Evolutionary conservation across 2,329 filamentous ascomycete species (phyloP).

Genomic region (Penicillium sp.): DNA sequence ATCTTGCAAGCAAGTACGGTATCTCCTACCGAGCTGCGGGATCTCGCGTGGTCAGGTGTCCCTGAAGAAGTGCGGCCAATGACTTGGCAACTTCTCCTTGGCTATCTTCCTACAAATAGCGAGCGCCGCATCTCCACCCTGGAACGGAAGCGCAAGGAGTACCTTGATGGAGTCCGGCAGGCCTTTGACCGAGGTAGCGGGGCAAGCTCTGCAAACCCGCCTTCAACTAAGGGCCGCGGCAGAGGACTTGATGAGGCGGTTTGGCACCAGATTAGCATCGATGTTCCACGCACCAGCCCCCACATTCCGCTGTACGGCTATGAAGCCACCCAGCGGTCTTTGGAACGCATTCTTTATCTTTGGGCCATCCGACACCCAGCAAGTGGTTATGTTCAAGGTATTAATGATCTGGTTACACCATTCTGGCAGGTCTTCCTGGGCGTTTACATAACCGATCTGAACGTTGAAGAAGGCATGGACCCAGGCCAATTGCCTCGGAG

Average conservation of each 20-base stretch:
- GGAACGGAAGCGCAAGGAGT: constrained; percentile 93
- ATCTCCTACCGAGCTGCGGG: constrained; percentile 75
- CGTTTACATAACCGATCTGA: constrained; percentile 88
- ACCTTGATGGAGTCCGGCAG: constrained; percentile 81
- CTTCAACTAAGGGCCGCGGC: constrained; percentile 52
- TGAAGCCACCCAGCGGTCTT: constrained; percentile 88
- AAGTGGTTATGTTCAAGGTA: constrained; percentile 96
- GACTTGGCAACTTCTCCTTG: constrained; percentile 96
- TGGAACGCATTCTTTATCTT: constrained; percentile 93
- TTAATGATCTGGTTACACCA: constrained; percentile 95
- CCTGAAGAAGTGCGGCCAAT: constrained; percentile 95
- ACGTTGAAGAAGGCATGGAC: constrained; percentile 94
- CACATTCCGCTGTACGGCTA: constrained; percentile 94
- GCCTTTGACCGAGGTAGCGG: constrained; percentile 58
- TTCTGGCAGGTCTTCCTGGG: constrained; percentile 98
- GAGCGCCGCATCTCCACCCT: constrained; percentile 86
- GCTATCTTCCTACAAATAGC: constrained; percentile 94
- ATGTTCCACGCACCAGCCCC: constrained; percentile 92
- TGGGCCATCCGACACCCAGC: constrained; percentile 98
- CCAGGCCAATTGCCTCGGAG: constrained; percentile 86
- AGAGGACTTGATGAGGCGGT: constrained; percentile 92
- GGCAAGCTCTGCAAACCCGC: constrained; percentile 42
- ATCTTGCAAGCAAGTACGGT: constrained; percentile 91
- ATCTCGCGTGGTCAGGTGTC: constrained; percentile 89
- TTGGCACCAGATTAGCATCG: constrained; percentile 99